These are phyloP conservation scores for Epichloe sylvatica DNA, from an alignment of 2,329 filamentous ascomycete genomes.

Conservation along the genomic window DNA sequence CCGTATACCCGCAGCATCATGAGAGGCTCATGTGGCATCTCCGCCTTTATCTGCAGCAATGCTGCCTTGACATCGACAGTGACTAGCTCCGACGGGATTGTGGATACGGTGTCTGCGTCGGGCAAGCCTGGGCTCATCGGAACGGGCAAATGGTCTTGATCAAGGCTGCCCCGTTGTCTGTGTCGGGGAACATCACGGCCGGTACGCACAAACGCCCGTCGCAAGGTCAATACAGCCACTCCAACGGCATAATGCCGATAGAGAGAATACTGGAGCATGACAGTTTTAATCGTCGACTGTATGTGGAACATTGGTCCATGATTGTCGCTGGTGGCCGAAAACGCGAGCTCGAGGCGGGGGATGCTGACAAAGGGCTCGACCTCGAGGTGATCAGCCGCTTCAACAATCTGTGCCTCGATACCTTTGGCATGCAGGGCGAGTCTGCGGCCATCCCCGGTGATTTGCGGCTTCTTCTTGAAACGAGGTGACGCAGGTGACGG, in stretches of 20 bases:
- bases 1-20: constrained; percentile 82
- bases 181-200: constrained; percentile 25
- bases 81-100: constrained; percentile 47
- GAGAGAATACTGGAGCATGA: constrained; percentile 79
- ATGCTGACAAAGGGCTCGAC: constrained; percentile 73
- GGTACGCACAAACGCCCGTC: constrained; percentile 50
- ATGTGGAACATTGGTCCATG: constrained; percentile 82
- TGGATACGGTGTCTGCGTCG: constrained; percentile 20
- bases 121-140: constrained; percentile 17
- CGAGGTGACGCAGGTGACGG: constrained; percentile 24
- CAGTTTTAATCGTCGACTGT: constrained; percentile 63
- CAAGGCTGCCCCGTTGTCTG: constrained; percentile 18
- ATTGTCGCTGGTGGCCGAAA: constrained; percentile 72
- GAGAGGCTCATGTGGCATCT: constrained; percentile 77
- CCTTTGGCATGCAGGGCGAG: constrained; percentile 69
- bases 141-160: constrained; percentile 18
- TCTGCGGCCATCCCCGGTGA: constrained; percentile 61
- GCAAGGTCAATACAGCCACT: constrained; percentile 63
- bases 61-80: constrained; percentile 70
- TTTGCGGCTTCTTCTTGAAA: constrained; percentile 37
- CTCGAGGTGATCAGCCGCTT: constrained; percentile 73
- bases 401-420: constrained; percentile 80
- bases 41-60: constrained; percentile 75
- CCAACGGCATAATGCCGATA: constrained; percentile 86
- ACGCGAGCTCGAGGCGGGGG: constrained; percentile 73